Percentiles rank a stretch among this genome's conserved stretches.
phyloP scores from a whole-genome alignment of 345 rosid genomes.

The Rhodamnia argentea region DNA sequence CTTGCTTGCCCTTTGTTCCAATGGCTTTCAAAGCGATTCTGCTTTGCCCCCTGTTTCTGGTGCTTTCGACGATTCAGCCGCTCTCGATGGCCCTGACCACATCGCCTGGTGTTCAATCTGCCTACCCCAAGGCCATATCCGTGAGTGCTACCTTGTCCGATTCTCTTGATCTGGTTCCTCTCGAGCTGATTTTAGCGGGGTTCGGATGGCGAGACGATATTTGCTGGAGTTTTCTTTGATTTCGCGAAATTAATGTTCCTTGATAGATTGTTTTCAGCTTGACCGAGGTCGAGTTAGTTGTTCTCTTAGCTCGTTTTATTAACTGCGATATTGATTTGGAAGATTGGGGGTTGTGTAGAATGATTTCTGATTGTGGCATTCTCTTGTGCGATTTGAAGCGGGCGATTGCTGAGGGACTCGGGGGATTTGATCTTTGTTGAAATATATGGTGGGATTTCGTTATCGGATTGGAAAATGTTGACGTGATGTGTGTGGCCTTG shows the following conservation, averaged over 20 bases:
- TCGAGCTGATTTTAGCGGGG: not conserved
- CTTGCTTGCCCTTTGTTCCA: not conserved
- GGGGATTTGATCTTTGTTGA: not conserved
- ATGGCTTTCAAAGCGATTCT: not conserved
- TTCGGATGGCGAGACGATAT: not conserved
- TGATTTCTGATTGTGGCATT: not conserved
- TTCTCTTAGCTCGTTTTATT: not conserved
- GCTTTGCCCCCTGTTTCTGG: conserved; percentile 15
- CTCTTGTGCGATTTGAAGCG: no score
- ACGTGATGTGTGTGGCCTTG: not conserved
- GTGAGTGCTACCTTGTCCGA: conserved; percentile 18
- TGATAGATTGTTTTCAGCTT: not conserved
- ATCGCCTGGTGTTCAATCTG: conserved; percentile 23
- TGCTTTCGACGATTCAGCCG: conserved; percentile 22
- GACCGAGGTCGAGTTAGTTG: not conserved
- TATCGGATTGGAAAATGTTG: not conserved
- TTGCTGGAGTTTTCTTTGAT: not conserved
- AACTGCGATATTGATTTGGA: not conserved
- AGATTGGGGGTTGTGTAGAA: not conserved
- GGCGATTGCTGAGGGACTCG: not conserved
- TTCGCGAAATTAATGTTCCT: not conserved
- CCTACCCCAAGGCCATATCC: conserved; percentile 65
- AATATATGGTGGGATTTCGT: not conserved
- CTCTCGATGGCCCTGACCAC: conserved; percentile 27
- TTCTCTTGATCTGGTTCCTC: not conserved